Evolutionary conservation across 2,329 filamentous ascomycete species (phyloP).

Genomic region (Colletotrichum musicola): DNA sequence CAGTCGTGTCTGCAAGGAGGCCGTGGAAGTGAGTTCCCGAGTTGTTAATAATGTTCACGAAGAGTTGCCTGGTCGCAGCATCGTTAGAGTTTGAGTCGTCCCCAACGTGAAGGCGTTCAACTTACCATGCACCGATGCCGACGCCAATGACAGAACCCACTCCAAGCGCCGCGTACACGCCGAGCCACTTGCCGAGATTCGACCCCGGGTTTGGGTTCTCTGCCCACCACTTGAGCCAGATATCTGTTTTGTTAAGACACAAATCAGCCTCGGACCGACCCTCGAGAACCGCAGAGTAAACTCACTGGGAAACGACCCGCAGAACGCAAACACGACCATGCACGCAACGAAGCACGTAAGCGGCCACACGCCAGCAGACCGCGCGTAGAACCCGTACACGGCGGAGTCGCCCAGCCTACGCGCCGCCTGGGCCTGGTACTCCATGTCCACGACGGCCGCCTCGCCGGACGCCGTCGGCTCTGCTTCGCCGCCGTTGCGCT

Average conservation of each 20-base stretch:
- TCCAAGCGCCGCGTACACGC: conserved; percentile 10
- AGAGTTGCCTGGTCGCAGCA: background rate
- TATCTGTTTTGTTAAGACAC: background rate
- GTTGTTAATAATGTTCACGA: conserved; percentile 15
- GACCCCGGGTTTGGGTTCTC: conserved; percentile 13
- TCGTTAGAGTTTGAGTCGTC: no score
- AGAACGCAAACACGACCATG: background rate
- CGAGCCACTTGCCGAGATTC: conserved; percentile 20
- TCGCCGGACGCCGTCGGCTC: background rate
- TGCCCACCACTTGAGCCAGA: conserved; percentile 29
- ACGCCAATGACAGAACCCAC: background rate
- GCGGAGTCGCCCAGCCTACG: background rate
- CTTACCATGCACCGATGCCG: background rate
- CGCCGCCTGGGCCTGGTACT: conserved; percentile 4
- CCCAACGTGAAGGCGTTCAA: no score
- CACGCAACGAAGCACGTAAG: background rate
- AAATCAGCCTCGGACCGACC: no score
- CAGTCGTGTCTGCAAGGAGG: no score
- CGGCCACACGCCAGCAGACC: background rate
- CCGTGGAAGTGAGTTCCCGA: background rate
- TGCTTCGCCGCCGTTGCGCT: no score
- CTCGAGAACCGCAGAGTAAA: background rate
- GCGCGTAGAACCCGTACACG: conserved; percentile 21
- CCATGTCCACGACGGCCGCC: background rate
- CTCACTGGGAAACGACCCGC: conserved; percentile 13